Evolutionary conservation across 306 rosid genomes (phyloP), one percentile per base, ranked within the genome.

Genomic region (Albizia julibrissin): DNA sequence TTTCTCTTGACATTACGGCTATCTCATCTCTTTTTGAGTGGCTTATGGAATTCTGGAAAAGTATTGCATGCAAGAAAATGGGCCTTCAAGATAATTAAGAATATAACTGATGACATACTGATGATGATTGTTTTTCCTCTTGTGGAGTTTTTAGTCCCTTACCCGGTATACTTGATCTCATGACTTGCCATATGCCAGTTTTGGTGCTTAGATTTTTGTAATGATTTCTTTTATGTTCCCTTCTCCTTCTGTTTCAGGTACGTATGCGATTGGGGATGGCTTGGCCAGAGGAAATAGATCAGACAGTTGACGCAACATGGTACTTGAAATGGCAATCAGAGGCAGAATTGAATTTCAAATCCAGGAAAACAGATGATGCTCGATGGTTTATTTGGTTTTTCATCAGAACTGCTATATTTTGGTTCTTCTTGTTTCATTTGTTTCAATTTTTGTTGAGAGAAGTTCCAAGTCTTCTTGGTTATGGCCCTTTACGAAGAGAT

Each of bases 251-350:
- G 81, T 84, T 72, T 66, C 81, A 95, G 99, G 86, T 86, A 70
- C 88, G 97, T 86, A 80, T 93, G 74, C 84, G 42, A 80, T 78
- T 93, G 85, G 98, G 99, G 82, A 91, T 93, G 99, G 98, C 94
- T 72, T 93, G 97, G 97, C 94, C 99, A 39, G 97, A 90, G 90
- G 98, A 89, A 86, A 82, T 86, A 81, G 81, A 87, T 81, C 92
- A 89, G 89, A 84, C 89, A n/a, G 92, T 89, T 77, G 94, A 69
- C 37, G 78, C 93, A 69, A 86, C 98, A 37, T 90, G 98, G 98
- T 93, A 88, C 89, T 87, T 95, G 89, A 86, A 91, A 87, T 93
- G 95, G 93, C 98, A 95, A 86, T 90, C 97, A 44, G 91, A 87
- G 88, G 90, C 97, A 82, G 98, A 91, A 87, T 79, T 52, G 81